Base-by-base conservation (phyloP, 495 filamentous ascomycete species). In the Aspergillus steynii region DNA sequence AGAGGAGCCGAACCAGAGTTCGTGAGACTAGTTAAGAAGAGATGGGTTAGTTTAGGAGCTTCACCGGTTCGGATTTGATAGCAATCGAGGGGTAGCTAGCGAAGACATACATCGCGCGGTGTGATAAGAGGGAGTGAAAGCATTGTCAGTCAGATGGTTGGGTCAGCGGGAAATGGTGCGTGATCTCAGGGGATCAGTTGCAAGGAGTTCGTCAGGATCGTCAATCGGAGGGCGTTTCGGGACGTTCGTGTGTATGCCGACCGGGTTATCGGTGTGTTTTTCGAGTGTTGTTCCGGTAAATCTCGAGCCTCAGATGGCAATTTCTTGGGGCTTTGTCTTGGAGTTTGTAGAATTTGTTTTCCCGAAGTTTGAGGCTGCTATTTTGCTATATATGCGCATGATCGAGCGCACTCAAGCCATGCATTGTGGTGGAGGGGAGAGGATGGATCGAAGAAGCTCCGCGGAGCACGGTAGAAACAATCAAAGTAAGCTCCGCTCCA, bases 51-150 rank as follows among this genome's bases (percentile, higher is more conserved):
- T 34, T 42, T n/a, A 46, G 25, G 26, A 9, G 37, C 9, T 42
- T 12, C 3, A 4, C 12, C 10, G 9, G 9, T 42, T 8, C 37
- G 37, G 37, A 42, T 42, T 15, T 1, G 14, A 42, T 15, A 10
- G 1, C 3, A 42, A 42, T 42, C 37, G 1, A 42, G 10, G 37
- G 9, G 10, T 37, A 2, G 4, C 37, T 42, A 10, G 10, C 27
- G 48, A 46, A n/a, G 26, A 74, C 85, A 68, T 82, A 91, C 90
- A 64, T 91, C 87, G 65, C 85, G 87, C 27, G 90, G 89, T 45
- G 83, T 80, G 60, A 93, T 81, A 62, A 85, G 83, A 9, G 90
- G 89, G n/a, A 93, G 83, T 34, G 89, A 82, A 42, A 86, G 81
- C 67, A 90, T 83, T 83, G 85, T 89, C 37, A 49, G 34, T 46